Percentiles rank a stretch among this genome's conserved stretches.
These are phyloP conservation scores for Agaricus subrufescens DNA, from an alignment of 768 basidiomycete genomes.

Conservation along the genomic window DNA sequence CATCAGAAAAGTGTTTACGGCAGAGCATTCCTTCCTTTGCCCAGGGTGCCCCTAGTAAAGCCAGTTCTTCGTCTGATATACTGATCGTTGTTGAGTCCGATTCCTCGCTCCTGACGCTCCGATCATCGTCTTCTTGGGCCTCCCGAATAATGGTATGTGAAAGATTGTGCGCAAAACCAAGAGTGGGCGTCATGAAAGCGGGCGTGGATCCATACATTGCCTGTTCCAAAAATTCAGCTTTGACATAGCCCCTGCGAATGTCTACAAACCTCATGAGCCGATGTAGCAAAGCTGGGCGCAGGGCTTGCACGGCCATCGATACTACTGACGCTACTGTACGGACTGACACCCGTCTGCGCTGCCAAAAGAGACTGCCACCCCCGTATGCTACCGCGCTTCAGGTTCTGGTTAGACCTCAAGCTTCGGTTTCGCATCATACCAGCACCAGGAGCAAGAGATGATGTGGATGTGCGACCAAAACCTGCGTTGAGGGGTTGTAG, in stretches of 20 bases:
- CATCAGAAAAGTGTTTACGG: conserved; percentile 94
- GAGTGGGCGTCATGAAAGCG: conserved; percentile 72
- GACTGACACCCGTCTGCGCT: conserved; percentile 61
- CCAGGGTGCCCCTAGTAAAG: conserved; percentile 94
- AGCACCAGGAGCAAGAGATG: conserved; percentile 54
- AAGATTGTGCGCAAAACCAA: conserved; percentile 96
- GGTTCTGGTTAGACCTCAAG: conserved; percentile 53
- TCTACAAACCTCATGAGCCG: conserved; percentile 67
- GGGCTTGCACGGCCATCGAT: conserved; percentile 91
- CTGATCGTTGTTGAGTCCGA: conserved; percentile 73
- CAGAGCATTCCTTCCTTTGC: conserved; percentile 97
- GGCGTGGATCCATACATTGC: conserved; percentile 59
- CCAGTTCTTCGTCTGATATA: conserved; percentile 93
- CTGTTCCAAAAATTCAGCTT: conserved; percentile 23
- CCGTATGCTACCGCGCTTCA: conserved; percentile 91
- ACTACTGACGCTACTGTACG: conserved; percentile 80
- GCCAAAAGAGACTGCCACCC: conserved; percentile 79
- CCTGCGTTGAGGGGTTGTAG: conserved; percentile 67
- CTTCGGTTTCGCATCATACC: conserved; percentile 64
- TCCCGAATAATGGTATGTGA: conserved; percentile 96
- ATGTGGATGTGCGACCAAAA: conserved; percentile 42
- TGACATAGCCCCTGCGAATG: not conserved
- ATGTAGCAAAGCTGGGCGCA: conserved; percentile 90
- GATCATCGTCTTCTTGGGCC: conserved; percentile 84
- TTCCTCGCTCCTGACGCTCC: conserved; percentile 59